Base-by-base conservation (phyloP, 768 basidiomycete genomes). In the Termitomyces bulborhizus region DNA sequence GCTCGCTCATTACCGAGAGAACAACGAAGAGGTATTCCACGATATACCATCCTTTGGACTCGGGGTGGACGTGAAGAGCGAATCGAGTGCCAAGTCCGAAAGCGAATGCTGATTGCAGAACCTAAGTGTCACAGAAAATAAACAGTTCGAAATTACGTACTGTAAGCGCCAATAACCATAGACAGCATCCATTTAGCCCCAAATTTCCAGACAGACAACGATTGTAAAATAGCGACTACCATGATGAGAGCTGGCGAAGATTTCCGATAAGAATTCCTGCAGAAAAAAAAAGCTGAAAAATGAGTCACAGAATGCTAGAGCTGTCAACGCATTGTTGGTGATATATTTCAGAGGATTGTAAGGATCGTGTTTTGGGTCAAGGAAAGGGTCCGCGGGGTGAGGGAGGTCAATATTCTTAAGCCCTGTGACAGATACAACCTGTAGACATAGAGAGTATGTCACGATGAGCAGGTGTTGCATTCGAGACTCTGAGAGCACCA, bases 101-200 rank as follows among this genome's bases (percentile, higher is more conserved):
- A 0, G 79, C 76, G 56, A 84, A 85, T 6, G 76, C 84, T 86
- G 55, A 6, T 5, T 26, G 1, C n/a, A 34, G 49, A 6, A 6
- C 5, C 18, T 43, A 13, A n/a, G 58, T 43, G 29, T 9, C 18
- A n/a, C 4, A 2, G 6, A 21, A 46, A 3, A 18, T 24, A 26
- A 13, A 34, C 6, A 34, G 6, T 26, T 15, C 4, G n/a, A n/a
- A 15, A 42, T 3, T 12, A 70, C 80, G 46, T 53, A 78, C 83
- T 76, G 64, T 78, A 82, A 31, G 71, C 73, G n/a, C 85, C 85
- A 54, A 87, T 76, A 5, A 78, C 71, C 78, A 86, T 81, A 16
- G 74, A 65, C 32, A 82, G 62, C 85, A 87, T 86, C 68, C 74
- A 85, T 57, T 71, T 78, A 5, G 78, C 76, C 3, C 82, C 77